Evolutionary conservation across 805 yeast genomes (phyloP).

Genomic region (Candida verbasci): DNA sequence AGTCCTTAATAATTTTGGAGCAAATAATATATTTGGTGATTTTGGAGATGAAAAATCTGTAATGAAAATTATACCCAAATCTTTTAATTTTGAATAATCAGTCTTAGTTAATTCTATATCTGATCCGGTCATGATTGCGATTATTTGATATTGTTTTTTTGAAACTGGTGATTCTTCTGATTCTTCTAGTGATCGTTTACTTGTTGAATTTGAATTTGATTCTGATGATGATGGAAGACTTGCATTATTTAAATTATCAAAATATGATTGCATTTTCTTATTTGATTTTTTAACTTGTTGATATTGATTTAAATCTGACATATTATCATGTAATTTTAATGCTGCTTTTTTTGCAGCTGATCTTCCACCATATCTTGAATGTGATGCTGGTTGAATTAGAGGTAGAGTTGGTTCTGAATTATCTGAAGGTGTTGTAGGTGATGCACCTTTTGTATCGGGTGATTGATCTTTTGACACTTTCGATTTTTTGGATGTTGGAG

Average conservation of each 20-base stretch:
- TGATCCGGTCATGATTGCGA: slow-evolving; percentile 59
- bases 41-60: slow-evolving; percentile 40
- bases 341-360: slow-evolving; percentile 69
- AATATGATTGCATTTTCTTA: slow-evolving; percentile 33
- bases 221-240: too few relatives aligned
- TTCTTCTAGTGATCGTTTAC: slow-evolving; percentile 4
- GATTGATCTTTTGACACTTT: too few relatives aligned
- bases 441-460: not conserved
- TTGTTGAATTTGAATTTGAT: too few relatives aligned
- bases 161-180: not conserved
- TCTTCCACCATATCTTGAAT: slow-evolving; percentile 23
- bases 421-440: not conserved
- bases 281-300: slow-evolving; percentile 47
- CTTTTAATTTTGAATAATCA: slow-evolving; percentile 39
- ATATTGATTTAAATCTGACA: slow-evolving; percentile 62
- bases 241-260: slow-evolving; percentile 29
- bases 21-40: slow-evolving; percentile 47
- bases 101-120: slow-evolving; percentile 31
- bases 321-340: slow-evolving; percentile 59
- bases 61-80: slow-evolving; percentile 55
- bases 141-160: slow-evolving; percentile 31
- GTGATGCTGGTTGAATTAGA: too few relatives aligned
- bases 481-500: too few relatives aligned
- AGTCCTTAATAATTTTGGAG: slow-evolving; percentile 81
- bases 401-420: not conserved